Evolutionary conservation across 1,284 basidiomycete species (phyloP).

Genomic region (Cryptococcus neoformans): DNA sequence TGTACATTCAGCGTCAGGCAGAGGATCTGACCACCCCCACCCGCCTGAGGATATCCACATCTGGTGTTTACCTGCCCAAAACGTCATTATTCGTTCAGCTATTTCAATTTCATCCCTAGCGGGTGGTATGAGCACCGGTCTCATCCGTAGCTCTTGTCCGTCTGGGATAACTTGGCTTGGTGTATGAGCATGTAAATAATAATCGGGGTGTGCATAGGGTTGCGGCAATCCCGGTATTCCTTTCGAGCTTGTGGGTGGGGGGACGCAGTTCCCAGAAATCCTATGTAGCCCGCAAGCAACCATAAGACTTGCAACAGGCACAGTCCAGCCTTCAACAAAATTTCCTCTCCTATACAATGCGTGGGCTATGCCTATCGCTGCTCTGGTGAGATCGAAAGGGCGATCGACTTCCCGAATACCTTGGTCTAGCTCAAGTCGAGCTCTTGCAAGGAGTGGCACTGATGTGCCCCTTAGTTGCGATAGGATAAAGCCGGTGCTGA

Average conservation of each 20-base stretch:
- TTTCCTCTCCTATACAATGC: slow-evolving; percentile 27
- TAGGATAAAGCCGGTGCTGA: slow-evolving; percentile 13
- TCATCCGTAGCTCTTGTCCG: slow-evolving; percentile 20
- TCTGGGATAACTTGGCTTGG: too few relatives aligned
- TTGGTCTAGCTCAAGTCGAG: slow-evolving; percentile 25
- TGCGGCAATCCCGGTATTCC: slow-evolving; percentile 7
- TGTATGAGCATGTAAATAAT: slow-evolving; percentile 15
- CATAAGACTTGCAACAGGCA: slow-evolving; percentile 28
- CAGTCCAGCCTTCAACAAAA: slow-evolving; percentile 37
- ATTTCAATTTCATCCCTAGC: slow-evolving; percentile 34
- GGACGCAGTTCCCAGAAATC: slow-evolving; percentile 20
- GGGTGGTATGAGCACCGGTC: slow-evolving; percentile 34
- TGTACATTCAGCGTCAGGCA: slow-evolving; percentile 31
- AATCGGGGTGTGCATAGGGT: slow-evolving; percentile 16
- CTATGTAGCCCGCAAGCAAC: slow-evolving; percentile 37
- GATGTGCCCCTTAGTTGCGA: slow-evolving; percentile 20
- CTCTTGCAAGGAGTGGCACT: slow-evolving; percentile 21
- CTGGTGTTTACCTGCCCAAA: slow-evolving; percentile 39
- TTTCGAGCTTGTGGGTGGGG: slow-evolving; percentile 5
- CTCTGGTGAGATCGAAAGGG: slow-evolving; percentile 32
- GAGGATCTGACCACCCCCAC: slow-evolving; percentile 31
- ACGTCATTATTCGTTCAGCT: slow-evolving; percentile 31
- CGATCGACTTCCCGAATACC: slow-evolving; percentile 33
- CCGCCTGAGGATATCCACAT: slow-evolving; percentile 30
- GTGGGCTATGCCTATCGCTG: slow-evolving; percentile 30